These are phyloP conservation scores for Solanum chilense DNA, from an alignment of 257 asterid genomes.

Conservation along the genomic window DNA sequence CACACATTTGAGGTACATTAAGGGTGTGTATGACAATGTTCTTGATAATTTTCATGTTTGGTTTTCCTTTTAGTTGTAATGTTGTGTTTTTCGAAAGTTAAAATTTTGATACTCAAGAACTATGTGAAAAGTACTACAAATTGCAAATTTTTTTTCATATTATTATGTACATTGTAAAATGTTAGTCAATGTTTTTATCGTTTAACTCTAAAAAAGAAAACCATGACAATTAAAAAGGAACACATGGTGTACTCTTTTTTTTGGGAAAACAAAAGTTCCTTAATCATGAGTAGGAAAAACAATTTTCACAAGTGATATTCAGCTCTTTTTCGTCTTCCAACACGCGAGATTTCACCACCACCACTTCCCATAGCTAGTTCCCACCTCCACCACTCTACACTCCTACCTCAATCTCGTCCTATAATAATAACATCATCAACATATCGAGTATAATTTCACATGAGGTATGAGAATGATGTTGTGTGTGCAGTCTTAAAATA, in stretches of 20 bases:
- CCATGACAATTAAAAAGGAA: background rate
- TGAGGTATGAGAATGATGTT: fast-evolving
- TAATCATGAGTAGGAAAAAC: too few relatives aligned
- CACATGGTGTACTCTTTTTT: background rate
- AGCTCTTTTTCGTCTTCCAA: background rate
- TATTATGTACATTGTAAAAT: background rate
- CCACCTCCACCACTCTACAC: background rate
- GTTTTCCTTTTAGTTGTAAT: background rate
- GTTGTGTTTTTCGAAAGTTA: background rate
- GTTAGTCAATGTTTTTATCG: too few relatives aligned
- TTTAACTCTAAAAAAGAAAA: background rate
- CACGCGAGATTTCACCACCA: background rate
- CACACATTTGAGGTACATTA: background rate
- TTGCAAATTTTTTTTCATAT: too few relatives aligned
- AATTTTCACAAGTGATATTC: background rate
- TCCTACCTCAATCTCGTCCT: background rate
- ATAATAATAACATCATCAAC: background rate
- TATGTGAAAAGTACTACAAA: too few relatives aligned
- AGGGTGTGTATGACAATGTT: background rate
- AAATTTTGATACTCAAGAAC: too few relatives aligned
- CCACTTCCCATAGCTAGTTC: too few relatives aligned
- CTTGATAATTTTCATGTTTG: background rate
- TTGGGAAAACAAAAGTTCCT: background rate
- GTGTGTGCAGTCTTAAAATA: background rate
- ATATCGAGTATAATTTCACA: background rate